phyloP scores from a whole-genome alignment of 441 rosid species.

The Adansonia gregorii region DNA sequence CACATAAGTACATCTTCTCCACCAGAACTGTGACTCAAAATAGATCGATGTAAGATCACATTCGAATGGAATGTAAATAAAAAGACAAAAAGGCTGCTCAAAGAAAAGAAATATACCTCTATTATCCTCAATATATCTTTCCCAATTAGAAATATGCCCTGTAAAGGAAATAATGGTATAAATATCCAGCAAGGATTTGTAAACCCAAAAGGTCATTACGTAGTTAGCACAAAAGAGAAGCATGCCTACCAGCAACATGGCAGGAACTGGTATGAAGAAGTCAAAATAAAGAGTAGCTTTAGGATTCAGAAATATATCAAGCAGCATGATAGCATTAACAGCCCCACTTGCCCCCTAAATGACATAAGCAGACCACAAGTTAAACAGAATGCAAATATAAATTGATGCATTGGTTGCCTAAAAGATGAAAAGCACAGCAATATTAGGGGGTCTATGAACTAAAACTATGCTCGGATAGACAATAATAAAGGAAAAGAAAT shows the following conservation, averaged over 20 bases:
- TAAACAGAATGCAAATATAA: neutral
- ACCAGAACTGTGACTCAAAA: neutral
- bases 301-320: constrained; percentile 79
- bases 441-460: neutral
- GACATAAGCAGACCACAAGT: neutral
- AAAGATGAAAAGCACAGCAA: neutral
- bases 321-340: constrained; percentile 88
- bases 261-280: constrained; percentile 84
- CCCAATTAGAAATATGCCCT: constrained; percentile 86
- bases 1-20: neutral
- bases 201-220: neutral
- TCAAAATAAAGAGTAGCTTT: constrained; percentile 66
- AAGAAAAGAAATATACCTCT: constrained; percentile 52
- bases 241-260: constrained; percentile 60
- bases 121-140: constrained; percentile 67
- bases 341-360: constrained; percentile 81
- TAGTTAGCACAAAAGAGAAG: constrained; percentile 8
- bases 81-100: neutral
- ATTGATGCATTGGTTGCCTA: neutral
- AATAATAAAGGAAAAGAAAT: too few relatives aligned
- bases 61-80: neutral
- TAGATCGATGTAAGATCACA: neutral
- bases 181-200: constrained; percentile 25
- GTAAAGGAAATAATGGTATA: constrained; percentile 23
- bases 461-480: neutral